phyloP scores from a whole-genome alignment of 2,329 filamentous ascomycete species.

The Sporothrix sp. region DNA sequence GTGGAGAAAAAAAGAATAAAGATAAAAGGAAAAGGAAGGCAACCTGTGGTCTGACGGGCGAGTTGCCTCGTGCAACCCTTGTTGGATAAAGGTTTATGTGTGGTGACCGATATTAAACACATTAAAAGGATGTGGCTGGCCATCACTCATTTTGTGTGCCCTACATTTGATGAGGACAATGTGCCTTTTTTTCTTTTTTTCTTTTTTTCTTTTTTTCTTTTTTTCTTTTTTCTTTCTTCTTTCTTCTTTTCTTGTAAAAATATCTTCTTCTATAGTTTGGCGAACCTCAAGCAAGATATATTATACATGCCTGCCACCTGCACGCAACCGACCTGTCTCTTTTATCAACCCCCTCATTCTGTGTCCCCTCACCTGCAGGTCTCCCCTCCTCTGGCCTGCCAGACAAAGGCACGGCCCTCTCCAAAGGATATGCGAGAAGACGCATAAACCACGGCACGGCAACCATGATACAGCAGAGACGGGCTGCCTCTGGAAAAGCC shows the following conservation, averaged over 20 bases:
- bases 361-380: conserved; percentile 3
- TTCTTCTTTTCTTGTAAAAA: background rate
- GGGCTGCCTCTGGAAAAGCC: background rate
- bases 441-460: background rate
- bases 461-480: background rate
- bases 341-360: conserved; percentile 3
- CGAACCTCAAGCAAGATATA: conserved; percentile 6
- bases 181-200: too few species aligned
- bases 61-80: too few species aligned
- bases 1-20: background rate
- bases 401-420: background rate
- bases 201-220: too few species aligned
- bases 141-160: conserved; percentile 2
- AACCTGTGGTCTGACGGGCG: too few species aligned
- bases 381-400: background rate
- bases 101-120: too few species aligned
- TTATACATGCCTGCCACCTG: background rate
- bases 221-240: background rate
- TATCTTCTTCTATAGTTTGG: too few species aligned
- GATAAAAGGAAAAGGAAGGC: background rate
- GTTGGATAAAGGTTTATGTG: too few species aligned
- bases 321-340: background rate
- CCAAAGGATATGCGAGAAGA: background rate
- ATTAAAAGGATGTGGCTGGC: too few species aligned
- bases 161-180: background rate